phyloP scores from a whole-genome alignment of 441 rosid genomes.

The Populus hybrid region DNA sequence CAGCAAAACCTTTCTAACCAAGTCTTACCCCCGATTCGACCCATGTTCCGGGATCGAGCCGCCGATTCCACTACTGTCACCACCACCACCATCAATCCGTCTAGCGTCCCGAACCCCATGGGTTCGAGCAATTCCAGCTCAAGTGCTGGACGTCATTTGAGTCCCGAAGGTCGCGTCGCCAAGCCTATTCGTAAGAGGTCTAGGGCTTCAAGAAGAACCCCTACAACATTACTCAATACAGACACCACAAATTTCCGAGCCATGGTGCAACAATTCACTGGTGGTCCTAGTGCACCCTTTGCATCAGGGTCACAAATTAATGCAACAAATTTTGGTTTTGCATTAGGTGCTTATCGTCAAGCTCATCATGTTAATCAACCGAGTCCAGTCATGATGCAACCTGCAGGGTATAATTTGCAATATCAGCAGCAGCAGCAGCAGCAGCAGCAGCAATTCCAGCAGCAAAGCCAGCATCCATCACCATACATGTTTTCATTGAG shows the following conservation, averaged over 20 bases:
- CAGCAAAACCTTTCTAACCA: slow-evolving; percentile 27
- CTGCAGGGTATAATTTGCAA: slow-evolving; percentile 30
- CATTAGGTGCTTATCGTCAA: slow-evolving; percentile 26
- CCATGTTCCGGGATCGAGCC: slow-evolving; percentile 9
- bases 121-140: slow-evolving; percentile 11
- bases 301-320: slow-evolving; percentile 23
- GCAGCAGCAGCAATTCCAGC: slow-evolving; percentile 25
- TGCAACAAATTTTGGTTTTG: slow-evolving; percentile 22
- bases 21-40: not conserved
- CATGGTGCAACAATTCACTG: slow-evolving; percentile 93
- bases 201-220: slow-evolving; percentile 87
- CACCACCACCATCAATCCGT: slow-evolving; percentile 2
- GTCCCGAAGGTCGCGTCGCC: slow-evolving; percentile 65
- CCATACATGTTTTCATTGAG: slow-evolving; percentile 37
- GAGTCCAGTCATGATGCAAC: slow-evolving; percentile 15
- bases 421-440: slow-evolving; percentile 28
- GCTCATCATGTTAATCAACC: slow-evolving; percentile 23
- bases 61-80: slow-evolving; percentile 23
- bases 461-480: slow-evolving; percentile 17
- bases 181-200: slow-evolving; percentile 74
- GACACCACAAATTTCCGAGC: slow-evolving; percentile 84
- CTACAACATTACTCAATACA: slow-evolving; percentile 80
- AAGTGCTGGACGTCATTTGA: slow-evolving; percentile 15
- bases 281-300: slow-evolving; percentile 63
- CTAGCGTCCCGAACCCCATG: not conserved